Evolutionary conservation across 306 rosid genomes (phyloP), one percentile per base, ranked within the genome.

Genomic region (Canavalia gladiata): DNA sequence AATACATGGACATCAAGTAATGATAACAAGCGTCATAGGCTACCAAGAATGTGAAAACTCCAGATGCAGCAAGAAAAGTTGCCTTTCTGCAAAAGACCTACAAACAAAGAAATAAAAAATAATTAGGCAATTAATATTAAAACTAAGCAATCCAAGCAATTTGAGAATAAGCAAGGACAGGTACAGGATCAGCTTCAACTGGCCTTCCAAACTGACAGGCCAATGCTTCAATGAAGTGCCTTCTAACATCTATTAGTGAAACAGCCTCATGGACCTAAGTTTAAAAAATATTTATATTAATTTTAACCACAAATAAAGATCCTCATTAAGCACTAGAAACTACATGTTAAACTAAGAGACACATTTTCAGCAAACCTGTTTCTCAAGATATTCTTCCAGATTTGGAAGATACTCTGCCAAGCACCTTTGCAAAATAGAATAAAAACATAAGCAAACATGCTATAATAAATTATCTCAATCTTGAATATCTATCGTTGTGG

Each of bases 31-130:
- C 50, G 83, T 37, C 42, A 76, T 43, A 66, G 9, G 37, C 76
- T 90, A 96, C 98, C 98, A 96, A 83, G 90, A 93, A 92, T n/a
- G 92, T 87, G 80, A 84, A 74, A 68, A 68, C 94, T 51, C 97
- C 97, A 47, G 94, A 83, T 41, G 88, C 84, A 72, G 89, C 60
- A 72, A 96, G 86, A 87, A 92, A 64, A 6, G 97, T 90, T 65
- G 94, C 97, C 88, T 82, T 96, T 82, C 98, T 89, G 85, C 99
- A 93, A 69, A 96, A 93, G 73, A 96, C 89, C 99, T 96, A 85
- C 39, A 75, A 82, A 79, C 49, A 60, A 65, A 78, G 75, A 54
- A 83, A 85, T 59, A 2, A 43, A 43, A 43, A 43, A 6, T 67
- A 67, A 82, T 28, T 49, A 83, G 51, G 51, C 25, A 50, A 58